phyloP scores from a whole-genome alignment of 352 stramenopile genomes.

The Discostella stelligera region DNA sequence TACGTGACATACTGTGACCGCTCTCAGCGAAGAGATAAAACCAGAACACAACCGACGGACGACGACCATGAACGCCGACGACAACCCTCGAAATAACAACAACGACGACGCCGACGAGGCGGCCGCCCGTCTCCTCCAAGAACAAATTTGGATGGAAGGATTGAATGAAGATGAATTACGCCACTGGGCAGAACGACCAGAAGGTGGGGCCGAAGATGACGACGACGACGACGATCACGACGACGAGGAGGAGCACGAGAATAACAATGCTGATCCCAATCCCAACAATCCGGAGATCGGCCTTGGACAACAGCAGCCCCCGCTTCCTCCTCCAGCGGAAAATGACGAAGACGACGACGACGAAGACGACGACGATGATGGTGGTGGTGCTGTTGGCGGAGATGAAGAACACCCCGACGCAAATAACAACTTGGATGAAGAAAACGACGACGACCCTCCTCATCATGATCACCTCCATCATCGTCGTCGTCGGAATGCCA shows the following conservation, averaged over 20 bases:
- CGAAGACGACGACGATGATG: no score
- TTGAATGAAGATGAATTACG: constrained; percentile 10
- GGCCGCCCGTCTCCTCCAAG: constrained; percentile 28
- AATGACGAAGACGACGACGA: no score
- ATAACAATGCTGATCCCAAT: no score
- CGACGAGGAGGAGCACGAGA: no score
- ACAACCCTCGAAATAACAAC: no score
- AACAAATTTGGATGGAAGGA: constrained; percentile 37
- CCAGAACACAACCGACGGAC: no score
- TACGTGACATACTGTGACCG: no score
- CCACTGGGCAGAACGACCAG: not conserved
- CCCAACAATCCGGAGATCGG: not conserved
- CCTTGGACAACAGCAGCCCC: no score
- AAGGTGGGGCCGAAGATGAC: not conserved
- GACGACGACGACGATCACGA: no score
- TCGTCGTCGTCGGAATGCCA: not conserved
- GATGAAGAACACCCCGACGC: not conserved
- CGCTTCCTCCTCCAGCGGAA: no score
- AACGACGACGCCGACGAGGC: constrained; percentile 18
- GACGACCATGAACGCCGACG: not conserved
- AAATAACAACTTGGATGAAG: not conserved
- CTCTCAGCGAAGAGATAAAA: no score
- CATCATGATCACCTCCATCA: not conserved
- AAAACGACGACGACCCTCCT: not conserved
- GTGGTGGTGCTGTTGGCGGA: not conserved